Evolutionary conservation across 768 basidiomycete species (phyloP).

Genomic region (Mycena leptocephala): DNA sequence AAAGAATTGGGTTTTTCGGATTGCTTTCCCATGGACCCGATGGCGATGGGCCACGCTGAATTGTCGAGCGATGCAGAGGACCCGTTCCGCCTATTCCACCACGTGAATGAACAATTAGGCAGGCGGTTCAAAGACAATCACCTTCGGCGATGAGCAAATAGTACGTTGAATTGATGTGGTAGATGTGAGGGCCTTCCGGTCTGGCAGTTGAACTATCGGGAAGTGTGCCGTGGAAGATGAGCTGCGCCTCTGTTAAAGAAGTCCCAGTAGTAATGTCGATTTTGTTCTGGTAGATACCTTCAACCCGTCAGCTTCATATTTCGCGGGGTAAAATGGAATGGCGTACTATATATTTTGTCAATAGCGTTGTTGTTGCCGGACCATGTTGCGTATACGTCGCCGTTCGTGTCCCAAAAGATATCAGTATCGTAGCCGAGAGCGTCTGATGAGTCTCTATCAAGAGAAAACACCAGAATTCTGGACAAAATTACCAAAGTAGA

Average conservation of each 20-base stretch:
- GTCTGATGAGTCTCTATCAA: conserved; percentile 39
- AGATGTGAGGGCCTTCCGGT: conserved; percentile 61
- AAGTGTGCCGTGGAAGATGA: conserved; percentile 57
- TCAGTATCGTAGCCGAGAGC: conserved; percentile 57
- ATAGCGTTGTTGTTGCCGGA: conserved; percentile 56
- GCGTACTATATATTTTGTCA: conserved; percentile 58
- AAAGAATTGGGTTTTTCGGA: conserved; percentile 57
- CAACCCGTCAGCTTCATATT: background rate
- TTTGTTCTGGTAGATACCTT: conserved; percentile 60
- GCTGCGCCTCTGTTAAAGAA: conserved; percentile 52
- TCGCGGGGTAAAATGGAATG: background rate
- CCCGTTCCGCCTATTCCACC: conserved; percentile 51
- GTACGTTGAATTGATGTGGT: conserved; percentile 56
- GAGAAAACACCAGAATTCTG: background rate
- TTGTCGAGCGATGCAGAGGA: conserved; percentile 52
- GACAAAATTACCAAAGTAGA: conserved; percentile 52
- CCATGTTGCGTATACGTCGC: conserved; percentile 57
- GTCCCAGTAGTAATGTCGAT: conserved; percentile 55
- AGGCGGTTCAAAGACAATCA: conserved; percentile 1
- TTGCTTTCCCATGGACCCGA: conserved; percentile 61
- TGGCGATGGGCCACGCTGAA: conserved; percentile 55
- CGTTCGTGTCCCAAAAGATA: conserved; percentile 59
- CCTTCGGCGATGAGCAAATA: conserved; percentile 61
- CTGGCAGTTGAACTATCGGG: conserved; percentile 53
- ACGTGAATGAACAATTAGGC: background rate